Base-by-base conservation (phyloP, 352 stramenopile genomes). In the Globisporangium megalacanthum region DNA sequence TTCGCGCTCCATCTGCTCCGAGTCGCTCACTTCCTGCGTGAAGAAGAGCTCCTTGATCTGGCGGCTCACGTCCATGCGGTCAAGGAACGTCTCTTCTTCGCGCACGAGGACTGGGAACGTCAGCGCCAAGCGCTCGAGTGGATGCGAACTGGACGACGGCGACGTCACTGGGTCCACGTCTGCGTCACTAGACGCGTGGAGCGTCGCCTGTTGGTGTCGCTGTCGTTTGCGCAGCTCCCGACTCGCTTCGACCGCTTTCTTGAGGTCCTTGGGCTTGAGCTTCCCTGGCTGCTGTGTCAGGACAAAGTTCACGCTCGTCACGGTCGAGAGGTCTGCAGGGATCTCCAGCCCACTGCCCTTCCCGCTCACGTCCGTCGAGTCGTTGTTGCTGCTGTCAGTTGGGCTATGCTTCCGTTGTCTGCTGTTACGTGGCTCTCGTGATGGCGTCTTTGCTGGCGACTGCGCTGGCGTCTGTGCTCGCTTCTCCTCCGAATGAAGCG, bases 241-340 rank as follows among this genome's bases (percentile, higher is more conserved):
- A 41, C 91, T 92, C 22, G 79, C 71, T 29, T 88, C 75, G 50
- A 97, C 95, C 10, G 86, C 84, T 42, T 83, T 81, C 66, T 96
- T 96, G 10, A 97, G 71, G 49, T 97, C 86, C 61, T 95, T 95
- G 8, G 84, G 88, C 36, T 93, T 93, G 33, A 96, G 70, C 56
- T 97, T 97, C 0, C 88, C 88, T 0, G 78, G 68, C 56, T 95
- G 74, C 70, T 97, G 89, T 37, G 88, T 97, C 19, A 97, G 65
- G 4, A 96, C 70, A 62, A 92, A 96, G 58, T 78, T 95, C 53
- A 91, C 83, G 25, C 78, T 73, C 29, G 72, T 57, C 49, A 88
- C 72, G 4, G 59, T 80, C 45, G 85, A 72, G 11, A 96, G 61
- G 10, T 80, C 56, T 3, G 37, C 48, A 0, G 86, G 87, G 53